Evolutionary conservation across 225 moss, liverwort and hornwort species (phyloP).

Genomic region (Pseudisothecium myosuroides): DNA sequence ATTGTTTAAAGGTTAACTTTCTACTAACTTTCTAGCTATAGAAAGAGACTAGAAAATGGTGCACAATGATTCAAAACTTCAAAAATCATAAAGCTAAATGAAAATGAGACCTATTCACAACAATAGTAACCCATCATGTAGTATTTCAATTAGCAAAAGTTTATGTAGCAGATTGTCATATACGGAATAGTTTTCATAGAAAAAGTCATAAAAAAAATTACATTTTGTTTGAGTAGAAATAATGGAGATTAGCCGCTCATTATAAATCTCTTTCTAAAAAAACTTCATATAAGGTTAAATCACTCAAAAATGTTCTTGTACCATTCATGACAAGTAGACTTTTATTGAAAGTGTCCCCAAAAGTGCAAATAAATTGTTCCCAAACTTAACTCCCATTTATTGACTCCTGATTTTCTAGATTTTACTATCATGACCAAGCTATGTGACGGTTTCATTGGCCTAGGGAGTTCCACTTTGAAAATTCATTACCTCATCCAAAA

Average conservation of each 20-base stretch:
- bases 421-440: too few species aligned
- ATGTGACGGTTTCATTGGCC: too few species aligned
- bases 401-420: too few species aligned
- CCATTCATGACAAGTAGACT: too few species aligned
- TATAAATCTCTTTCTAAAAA: neutral
- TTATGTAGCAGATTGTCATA: neutral
- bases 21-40: neutral
- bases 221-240: neutral
- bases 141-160: neutral
- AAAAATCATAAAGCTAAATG: neutral
- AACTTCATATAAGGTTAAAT: neutral
- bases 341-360: too few species aligned
- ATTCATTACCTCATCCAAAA: too few species aligned
- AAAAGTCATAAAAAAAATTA: neutral
- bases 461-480: too few species aligned
- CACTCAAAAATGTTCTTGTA: too few species aligned
- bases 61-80: too few species aligned
- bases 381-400: too few species aligned
- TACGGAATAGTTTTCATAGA: neutral
- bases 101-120: neutral
- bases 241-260: rapidly evolving
- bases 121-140: neutral
- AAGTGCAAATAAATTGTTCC: too few species aligned
- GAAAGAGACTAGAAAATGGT: neutral
- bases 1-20: rapidly evolving